phyloP scores from a whole-genome alignment of 805 yeast species.

The Debaryomyces hansenii region DNA sequence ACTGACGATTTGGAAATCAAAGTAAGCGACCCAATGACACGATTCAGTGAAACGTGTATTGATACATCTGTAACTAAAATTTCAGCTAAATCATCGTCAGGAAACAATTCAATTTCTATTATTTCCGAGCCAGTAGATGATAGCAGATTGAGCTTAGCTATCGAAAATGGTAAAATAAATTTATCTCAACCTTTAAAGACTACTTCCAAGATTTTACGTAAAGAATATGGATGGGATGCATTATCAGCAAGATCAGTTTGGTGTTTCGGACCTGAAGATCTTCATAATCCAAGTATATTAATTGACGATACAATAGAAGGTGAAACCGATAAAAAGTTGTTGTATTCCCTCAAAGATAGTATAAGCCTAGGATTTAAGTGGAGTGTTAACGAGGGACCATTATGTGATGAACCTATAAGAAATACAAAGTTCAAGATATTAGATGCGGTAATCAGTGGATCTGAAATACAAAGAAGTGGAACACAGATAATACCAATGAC shows the following conservation, averaged over 20 bases:
- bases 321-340: conserved; percentile 59
- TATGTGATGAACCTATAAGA: conserved; percentile 81
- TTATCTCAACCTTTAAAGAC: conserved; percentile 36
- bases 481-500: conserved; percentile 80
- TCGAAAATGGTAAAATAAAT: conserved; percentile 49
- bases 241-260: conserved; percentile 80
- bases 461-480: conserved; percentile 49
- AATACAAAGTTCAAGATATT: conserved; percentile 70
- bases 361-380: conserved; percentile 80
- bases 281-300: conserved; percentile 49
- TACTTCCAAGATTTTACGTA: conserved; percentile 55
- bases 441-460: conserved; percentile 53
- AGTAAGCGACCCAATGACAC: conserved; percentile 81
- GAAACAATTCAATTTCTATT: conserved; percentile 59
- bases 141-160: conserved; percentile 48
- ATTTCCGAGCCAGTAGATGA: conserved; percentile 73
- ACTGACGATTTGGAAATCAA: conserved; percentile 65
- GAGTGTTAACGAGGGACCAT: conserved; percentile 85
- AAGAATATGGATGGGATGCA: conserved; percentile 75
- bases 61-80: conserved; percentile 69
- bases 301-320: conserved; percentile 71
- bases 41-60: conserved; percentile 73
- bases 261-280: conserved; percentile 58
- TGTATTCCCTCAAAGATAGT: conserved; percentile 49
- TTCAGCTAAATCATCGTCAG: conserved; percentile 57